Base-by-base conservation (phyloP, 2,329 filamentous ascomycete species). In the Penicillium sp. region DNA sequence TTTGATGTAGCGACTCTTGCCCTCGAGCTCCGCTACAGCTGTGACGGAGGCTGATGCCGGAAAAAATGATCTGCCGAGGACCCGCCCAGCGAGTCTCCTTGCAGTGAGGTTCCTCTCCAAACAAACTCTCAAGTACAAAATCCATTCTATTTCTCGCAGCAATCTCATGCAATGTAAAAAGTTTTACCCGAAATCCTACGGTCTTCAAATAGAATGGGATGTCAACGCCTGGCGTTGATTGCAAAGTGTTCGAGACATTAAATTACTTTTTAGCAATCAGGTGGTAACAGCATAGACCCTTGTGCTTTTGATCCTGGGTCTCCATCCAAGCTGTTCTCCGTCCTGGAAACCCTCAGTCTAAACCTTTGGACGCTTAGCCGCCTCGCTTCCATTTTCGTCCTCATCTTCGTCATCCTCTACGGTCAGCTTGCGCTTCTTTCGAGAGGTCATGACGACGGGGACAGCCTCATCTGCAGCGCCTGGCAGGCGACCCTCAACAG, bases 281-380 rank as follows among this genome's bases (percentile, higher is more conserved):
- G 12, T 55, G 10, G 5, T 17, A 14, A 22, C 22, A 22, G 43
- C 25, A 6, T 47, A n/a, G 14, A 47, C 14, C 25, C 22, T 15
- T 28, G 6, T 47, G 20, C 2, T 10, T 1, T 31, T 17, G 25
- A 47, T 31, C 25, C 14, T 47, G 25, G 43, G 14, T 31, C 28
- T 25, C 12, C 25, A 47, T 4, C 31, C n/a, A 47, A n/a, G 4
- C 12, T n/a, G 25, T n/a, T 22, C 20, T 37, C 7, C 34, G 3
- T 35, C 17, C 12, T 5, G 22, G 22, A 17, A 14, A 3, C 1
- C 34, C 6, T 31, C n/a, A 38, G 25, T 47, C 34, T 43, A 75
- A 34, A 68, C 65, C 66, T 74, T 77, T 22, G 71, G 63, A 20
- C 73, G 71, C 63, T 77, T 77, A 31, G 69, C 63, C 41, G 62